Percentiles rank a stretch among this genome's conserved stretches.
Conservation (phyloP, 345 rosid species). For the Populus ilicifolia region DNA sequence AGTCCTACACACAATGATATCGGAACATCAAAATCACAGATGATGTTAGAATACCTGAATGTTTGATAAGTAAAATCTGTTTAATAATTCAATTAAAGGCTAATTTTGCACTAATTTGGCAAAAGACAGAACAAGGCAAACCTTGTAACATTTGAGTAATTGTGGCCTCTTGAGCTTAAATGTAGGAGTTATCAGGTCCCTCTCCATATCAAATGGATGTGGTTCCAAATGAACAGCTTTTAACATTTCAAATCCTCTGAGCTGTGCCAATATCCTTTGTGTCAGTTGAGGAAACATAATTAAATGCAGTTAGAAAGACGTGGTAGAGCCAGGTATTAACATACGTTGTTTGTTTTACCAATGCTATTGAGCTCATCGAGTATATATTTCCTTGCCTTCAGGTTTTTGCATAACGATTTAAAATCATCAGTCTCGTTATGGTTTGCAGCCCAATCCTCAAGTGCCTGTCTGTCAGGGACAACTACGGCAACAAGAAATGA, state of each 20-base stretch:
- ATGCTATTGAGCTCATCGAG: slow-evolving; percentile 75
- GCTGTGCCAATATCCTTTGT: slow-evolving; percentile 40
- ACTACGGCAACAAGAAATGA: slow-evolving; percentile 84
- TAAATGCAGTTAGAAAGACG: background rate
- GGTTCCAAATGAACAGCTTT: slow-evolving; percentile 85
- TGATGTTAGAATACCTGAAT: background rate
- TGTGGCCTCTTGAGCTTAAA: slow-evolving; percentile 92
- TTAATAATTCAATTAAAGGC: background rate
- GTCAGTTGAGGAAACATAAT: slow-evolving; percentile 11
- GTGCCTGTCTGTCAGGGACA: slow-evolving; percentile 66
- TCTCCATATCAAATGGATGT: slow-evolving; percentile 68
- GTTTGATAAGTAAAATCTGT: background rate
- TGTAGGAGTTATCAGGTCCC: slow-evolving; percentile 85
- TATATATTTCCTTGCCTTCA: slow-evolving; percentile 62
- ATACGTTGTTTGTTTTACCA: slow-evolving; percentile 61
- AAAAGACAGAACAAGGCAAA: slow-evolving; percentile 1
- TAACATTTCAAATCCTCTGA: slow-evolving; percentile 84
- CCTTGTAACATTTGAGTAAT: slow-evolving; percentile 79
- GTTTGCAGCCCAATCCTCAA: slow-evolving; percentile 74
- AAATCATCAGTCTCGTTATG: slow-evolving; percentile 47
- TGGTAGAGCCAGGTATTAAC: slow-evolving; percentile 14
- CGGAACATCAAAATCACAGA: background rate
- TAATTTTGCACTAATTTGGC: too few species aligned
- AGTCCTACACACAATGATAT: slow-evolving; percentile 36
- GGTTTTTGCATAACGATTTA: slow-evolving; percentile 58